A percentile compares a stretch with the other conserved stretches of the same genome.
phyloP scores from a whole-genome alignment of 2,329 filamentous ascomycete genomes.

The Sarocladiaceae sp. region DNA sequence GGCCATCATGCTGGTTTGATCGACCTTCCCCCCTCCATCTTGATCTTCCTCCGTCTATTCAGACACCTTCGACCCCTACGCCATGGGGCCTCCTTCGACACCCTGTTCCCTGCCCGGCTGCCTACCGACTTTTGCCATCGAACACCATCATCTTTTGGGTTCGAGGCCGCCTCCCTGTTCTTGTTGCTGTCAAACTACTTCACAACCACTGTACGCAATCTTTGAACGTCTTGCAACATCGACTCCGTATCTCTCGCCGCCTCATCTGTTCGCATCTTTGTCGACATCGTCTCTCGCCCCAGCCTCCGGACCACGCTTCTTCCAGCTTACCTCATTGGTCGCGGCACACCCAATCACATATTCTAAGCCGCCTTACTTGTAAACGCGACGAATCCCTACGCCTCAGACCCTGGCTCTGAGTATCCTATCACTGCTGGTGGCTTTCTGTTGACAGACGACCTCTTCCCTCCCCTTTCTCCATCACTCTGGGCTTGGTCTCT shows the following conservation, averaged over 20 bases:
- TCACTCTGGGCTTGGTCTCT: neutral
- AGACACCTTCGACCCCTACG: constrained; percentile 2
- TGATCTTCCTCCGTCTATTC: constrained; percentile 4
- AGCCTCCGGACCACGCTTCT: neutral
- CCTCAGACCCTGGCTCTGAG: constrained; percentile 4
- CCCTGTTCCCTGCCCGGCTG: constrained; percentile 7
- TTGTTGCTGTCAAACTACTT: neutral
- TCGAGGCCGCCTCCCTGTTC: constrained; percentile 6
- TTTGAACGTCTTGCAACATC: neutral
- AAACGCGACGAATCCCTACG: constrained; percentile 5
- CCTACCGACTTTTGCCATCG: constrained; percentile 9
- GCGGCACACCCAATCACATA: constrained; percentile 5
- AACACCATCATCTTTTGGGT: constrained; percentile 7
- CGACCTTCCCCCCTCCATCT: constrained; percentile 2
- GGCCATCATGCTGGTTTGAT: constrained; percentile 7
- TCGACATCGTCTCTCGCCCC: constrained; percentile 4
- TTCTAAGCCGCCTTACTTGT: neutral
- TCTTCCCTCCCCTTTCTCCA: neutral
- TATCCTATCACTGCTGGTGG: constrained; percentile 6
- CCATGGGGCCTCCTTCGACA: neutral
- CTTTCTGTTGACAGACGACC: constrained; percentile 1
- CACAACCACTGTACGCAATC: neutral
- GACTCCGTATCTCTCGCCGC: neutral
- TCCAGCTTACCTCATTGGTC: constrained; percentile 3
- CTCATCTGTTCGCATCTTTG: neutral